Evolutionary conservation across 2,329 filamentous ascomycete genomes (phyloP).

Genomic region (Fusarium buharicum): DNA sequence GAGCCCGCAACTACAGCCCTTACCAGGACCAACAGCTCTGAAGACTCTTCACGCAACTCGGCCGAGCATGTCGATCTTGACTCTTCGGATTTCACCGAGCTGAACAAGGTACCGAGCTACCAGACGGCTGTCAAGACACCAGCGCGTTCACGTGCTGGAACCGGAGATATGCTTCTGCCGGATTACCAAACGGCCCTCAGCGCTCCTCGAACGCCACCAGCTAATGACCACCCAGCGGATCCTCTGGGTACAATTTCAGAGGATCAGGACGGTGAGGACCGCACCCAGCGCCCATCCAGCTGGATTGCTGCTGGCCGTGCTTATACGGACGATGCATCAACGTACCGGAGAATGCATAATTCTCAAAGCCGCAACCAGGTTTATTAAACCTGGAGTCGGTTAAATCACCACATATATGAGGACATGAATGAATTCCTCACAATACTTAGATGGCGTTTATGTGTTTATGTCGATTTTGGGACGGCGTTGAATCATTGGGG

Average conservation of each 20-base stretch:
- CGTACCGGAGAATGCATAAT: conserved; percentile 35
- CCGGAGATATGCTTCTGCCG: conserved; percentile 65
- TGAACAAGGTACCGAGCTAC: conserved; percentile 82
- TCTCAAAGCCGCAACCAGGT: conserved; percentile 38
- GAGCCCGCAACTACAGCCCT: conserved; percentile 58
- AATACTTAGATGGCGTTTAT: conserved; percentile 34
- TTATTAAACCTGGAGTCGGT: conserved; percentile 10
- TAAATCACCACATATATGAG: conserved; percentile 18
- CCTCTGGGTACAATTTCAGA: conserved; percentile 50
- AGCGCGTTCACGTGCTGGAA: conserved; percentile 62
- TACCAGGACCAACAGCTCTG: conserved; percentile 66
- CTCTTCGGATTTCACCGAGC: conserved; percentile 69
- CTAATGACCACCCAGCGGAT: conserved; percentile 47
- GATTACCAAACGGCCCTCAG: conserved; percentile 73
- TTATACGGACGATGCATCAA: conserved; percentile 42
- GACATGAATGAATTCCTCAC: conserved; percentile 22
- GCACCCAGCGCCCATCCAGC: conserved; percentile 39
- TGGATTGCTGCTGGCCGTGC: conserved; percentile 37
- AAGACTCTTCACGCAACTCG: conserved; percentile 64
- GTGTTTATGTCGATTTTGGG: conserved; percentile 2
- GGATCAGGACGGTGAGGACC: conserved; percentile 43
- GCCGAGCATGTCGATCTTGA: conserved; percentile 67
- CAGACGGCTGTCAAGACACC: conserved; percentile 76
- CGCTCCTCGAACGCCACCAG: conserved; percentile 61
- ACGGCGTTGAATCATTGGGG: conserved; percentile 14